These are phyloP conservation scores for Candida xyloterini DNA, from an alignment of 805 yeast genomes.

Conservation along the genomic window DNA sequence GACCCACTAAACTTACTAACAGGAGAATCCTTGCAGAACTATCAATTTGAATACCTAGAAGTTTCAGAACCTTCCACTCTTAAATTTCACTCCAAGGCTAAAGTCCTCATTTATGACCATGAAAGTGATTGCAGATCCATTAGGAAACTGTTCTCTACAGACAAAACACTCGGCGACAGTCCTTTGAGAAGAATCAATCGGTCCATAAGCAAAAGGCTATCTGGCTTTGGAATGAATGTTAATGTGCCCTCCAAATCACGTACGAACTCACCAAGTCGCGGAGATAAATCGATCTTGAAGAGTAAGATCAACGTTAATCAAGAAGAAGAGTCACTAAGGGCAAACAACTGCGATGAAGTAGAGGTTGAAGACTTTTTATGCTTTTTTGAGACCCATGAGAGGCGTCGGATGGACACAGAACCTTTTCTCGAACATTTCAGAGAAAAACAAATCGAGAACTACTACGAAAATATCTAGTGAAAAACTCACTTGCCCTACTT, in stretches of 20 bases:
- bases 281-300: constrained; percentile 37
- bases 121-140: constrained; percentile 23
- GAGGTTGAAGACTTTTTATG: constrained; percentile 35
- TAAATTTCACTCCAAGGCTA: constrained; percentile 24
- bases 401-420: constrained; percentile 33
- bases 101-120: constrained; percentile 22
- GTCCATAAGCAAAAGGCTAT: constrained; percentile 18
- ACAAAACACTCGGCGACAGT: constrained; percentile 6
- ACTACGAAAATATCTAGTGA: constrained; percentile 26
- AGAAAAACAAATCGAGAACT: constrained; percentile 37
- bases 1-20: too few relatives aligned
- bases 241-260: constrained; percentile 1
- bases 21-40: not conserved
- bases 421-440: constrained; percentile 33
- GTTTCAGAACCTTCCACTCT: constrained; percentile 6
- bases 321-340: constrained; percentile 35
- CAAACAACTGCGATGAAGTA: constrained; percentile 38
- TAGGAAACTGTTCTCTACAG: constrained; percentile 15
- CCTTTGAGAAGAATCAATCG: constrained; percentile 21
- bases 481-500: not conserved
- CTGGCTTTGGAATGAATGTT: constrained; percentile 11
- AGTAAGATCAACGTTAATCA: constrained; percentile 33
- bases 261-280: not conserved
- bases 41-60: not conserved
- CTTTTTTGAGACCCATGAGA: constrained; percentile 37